Conservation (phyloP, 78 protist species). For the Ministeria vibrans region DNA sequence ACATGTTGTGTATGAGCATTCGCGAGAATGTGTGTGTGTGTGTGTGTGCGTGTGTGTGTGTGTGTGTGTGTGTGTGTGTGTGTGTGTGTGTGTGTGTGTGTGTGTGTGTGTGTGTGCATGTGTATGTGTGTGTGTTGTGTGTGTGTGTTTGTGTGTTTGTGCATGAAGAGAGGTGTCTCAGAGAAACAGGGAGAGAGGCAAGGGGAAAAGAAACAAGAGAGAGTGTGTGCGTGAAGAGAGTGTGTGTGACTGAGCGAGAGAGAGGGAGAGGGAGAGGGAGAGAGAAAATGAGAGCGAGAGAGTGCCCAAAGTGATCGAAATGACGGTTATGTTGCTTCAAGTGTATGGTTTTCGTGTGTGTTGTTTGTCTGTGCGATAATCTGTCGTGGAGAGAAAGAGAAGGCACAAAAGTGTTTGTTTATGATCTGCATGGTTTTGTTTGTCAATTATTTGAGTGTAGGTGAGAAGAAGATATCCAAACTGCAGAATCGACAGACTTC, state of each 20-base stretch:
- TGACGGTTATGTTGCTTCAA: no score
- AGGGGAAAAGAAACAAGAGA: neutral
- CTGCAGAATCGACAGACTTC: no score
- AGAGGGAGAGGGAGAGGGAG: neutral
- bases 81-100: neutral
- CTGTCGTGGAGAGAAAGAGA: no score
- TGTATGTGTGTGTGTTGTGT: neutral
- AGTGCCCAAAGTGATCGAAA: neutral
- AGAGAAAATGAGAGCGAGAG: neutral
- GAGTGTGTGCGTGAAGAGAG: neutral
- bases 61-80: neutral
- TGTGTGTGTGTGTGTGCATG: neutral
- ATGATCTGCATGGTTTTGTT: neutral
- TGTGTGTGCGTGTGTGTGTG: constrained; percentile 13
- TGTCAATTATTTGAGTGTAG: no score
- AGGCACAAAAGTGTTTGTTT: neutral
- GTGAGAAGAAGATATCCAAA: no score
- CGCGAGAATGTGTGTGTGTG: neutral
- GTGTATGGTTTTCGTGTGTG: no score
- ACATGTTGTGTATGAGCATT: neutral
- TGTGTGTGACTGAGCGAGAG: neutral
- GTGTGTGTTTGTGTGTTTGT: neutral
- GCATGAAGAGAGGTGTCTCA: neutral
- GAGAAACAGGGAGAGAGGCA: neutral
- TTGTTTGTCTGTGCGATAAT: no score